phyloP scores from a whole-genome alignment of 257 asterid species.

The Linaria vulgaris region DNA sequence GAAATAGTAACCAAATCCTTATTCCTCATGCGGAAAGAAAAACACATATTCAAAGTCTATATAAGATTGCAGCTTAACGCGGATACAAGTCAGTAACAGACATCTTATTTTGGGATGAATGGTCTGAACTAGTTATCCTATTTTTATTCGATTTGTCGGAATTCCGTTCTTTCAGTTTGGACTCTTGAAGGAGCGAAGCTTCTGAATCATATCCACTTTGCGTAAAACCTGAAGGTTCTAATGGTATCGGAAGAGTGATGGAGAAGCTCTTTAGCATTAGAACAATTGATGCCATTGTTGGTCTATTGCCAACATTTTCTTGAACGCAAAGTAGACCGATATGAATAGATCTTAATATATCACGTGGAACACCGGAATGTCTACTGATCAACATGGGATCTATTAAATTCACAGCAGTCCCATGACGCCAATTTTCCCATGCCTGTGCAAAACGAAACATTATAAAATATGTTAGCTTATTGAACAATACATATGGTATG shows the following conservation, averaged over 20 bases:
- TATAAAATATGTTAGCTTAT: background rate
- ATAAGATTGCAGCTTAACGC: background rate
- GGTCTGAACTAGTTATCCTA: background rate
- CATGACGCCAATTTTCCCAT: slow-evolving; percentile 32
- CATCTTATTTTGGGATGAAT: slow-evolving; percentile 12
- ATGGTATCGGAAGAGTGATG: slow-evolving; percentile 22
- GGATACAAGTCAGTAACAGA: slow-evolving; percentile 24
- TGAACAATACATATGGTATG: background rate
- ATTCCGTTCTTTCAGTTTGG: background rate
- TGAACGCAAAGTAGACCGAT: slow-evolving; percentile 33
- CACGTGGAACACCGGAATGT: background rate
- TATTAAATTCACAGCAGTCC: slow-evolving; percentile 24
- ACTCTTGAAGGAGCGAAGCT: background rate
- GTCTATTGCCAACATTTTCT: slow-evolving; percentile 21
- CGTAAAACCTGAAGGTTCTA: slow-evolving; percentile 19
- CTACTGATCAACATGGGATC: slow-evolving; percentile 23
- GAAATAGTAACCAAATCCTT: no score
- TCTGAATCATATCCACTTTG: slow-evolving; percentile 5
- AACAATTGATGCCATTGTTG: slow-evolving; percentile 32
- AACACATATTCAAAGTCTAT: no score
- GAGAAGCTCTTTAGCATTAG: slow-evolving; percentile 27
- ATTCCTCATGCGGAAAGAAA: no score
- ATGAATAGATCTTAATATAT: slow-evolving; percentile 34
- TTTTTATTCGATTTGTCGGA: background rate
- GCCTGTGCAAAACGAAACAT: slow-evolving; percentile 9